Evolutionary conservation across 495 filamentous ascomycete genomes (phyloP), one percentile per base, ranked within the genome.

Genomic region (Parmelia sp.): DNA sequence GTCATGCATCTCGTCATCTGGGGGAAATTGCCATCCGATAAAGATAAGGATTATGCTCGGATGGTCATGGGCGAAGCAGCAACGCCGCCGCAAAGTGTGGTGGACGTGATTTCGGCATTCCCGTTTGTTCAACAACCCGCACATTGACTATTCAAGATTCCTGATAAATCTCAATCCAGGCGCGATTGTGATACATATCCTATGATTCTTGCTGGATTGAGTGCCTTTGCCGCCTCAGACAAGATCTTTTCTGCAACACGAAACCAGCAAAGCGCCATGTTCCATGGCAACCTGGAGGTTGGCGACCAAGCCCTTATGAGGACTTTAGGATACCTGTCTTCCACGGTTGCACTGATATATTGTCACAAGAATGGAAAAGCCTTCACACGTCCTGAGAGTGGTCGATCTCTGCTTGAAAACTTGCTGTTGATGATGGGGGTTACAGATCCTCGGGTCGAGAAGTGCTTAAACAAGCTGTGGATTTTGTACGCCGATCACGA

Each of bases 401-500:
- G 74, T 35, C 66, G 71, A 35, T 72, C 71, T 58, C 77, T 77
- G 64, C 71, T 76, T 42, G 76, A 75, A 64, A 79, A 77, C 59
- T 67, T 78, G 61, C 66, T 76, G 9, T 74, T 74, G 71, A 78
- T 75, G 74, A 75, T 78, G 61, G 76, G 78, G 51, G 65, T 75
- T 29, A 70, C 80, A 5, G 69, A 78, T 27, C 42, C 71, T 7
- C 59, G 60, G 59, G 71, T 74, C 2, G 75, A 76, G 27, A 65
- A 67, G 40, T 68, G 71, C 19, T 65, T 82, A 1, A 70, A 77
- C 29, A 70, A 71, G 11, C 62, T 79, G 14, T 80, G 77, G 70
- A 73, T 78, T 14, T 68, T 83, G 5, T 73, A 77, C 67, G 75
- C 77, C 4, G 82, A 84, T 58, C 78, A 83, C 58, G 82, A 77